phyloP scores from a whole-genome alignment of 306 rosid genomes.

The Vigna unguiculata region DNA sequence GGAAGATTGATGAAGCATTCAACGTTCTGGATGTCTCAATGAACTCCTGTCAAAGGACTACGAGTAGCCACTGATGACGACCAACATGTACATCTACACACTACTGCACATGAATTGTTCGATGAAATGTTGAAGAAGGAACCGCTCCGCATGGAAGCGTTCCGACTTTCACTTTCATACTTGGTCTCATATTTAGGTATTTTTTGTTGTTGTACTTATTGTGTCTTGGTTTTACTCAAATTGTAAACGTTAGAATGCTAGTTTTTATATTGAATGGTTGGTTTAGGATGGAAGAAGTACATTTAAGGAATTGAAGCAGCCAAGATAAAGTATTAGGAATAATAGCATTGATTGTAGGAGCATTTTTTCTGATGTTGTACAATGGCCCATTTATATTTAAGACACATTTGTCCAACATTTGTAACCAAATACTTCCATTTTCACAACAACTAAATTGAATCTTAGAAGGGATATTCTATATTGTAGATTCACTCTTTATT shows the following conservation, averaged over 20 bases:
- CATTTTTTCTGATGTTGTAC: slow-evolving; percentile 60
- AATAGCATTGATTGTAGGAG: slow-evolving; percentile 52
- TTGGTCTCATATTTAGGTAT: slow-evolving; percentile 59
- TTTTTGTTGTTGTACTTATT: neutral
- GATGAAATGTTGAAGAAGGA: too few species aligned
- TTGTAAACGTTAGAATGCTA: neutral
- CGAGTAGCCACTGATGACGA: too few species aligned
- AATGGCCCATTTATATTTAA: slow-evolving; percentile 52
- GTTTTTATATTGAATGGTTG: neutral
- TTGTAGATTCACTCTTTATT: slow-evolving; percentile 32
- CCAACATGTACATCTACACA: too few species aligned
- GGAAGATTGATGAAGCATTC: too few species aligned
- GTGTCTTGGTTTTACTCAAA: neutral
- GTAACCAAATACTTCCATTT: slow-evolving; percentile 1
- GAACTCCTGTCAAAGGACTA: too few species aligned
- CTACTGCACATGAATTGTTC: too few species aligned
- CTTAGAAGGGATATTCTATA: slow-evolving; percentile 48
- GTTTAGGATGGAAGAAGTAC: slow-evolving; percentile 57
- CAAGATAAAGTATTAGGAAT: slow-evolving; percentile 57
- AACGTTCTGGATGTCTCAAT: too few species aligned
- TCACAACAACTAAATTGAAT: slow-evolving; percentile 45
- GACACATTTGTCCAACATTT: neutral
- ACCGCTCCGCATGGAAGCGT: too few species aligned
- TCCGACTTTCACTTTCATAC: slow-evolving; percentile 66
- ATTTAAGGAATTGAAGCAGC: slow-evolving; percentile 50